Percentiles rank a stretch among this genome's conserved stretches.
phyloP scores from a whole-genome alignment of 2,329 filamentous ascomycete species.

The Penicillium frequentans region DNA sequence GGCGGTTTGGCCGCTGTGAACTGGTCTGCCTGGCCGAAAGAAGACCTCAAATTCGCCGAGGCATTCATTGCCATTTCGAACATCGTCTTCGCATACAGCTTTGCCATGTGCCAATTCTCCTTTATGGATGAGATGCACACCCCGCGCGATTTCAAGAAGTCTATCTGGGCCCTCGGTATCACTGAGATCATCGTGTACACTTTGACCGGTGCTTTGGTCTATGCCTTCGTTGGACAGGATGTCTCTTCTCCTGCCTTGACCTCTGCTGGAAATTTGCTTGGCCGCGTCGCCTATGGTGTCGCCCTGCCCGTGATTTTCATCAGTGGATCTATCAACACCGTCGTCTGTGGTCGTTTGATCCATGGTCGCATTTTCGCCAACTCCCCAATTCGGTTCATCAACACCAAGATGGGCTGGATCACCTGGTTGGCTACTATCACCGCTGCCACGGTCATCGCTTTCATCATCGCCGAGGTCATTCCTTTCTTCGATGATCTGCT shows the following conservation, averaged over 20 bases:
- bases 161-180: slow-evolving; percentile 9
- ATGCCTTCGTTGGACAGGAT: slow-evolving; percentile 8
- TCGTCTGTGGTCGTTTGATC: slow-evolving; percentile 8
- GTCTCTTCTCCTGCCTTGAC: slow-evolving; percentile 7
- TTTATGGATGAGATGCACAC: slow-evolving; percentile 9
- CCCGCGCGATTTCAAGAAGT: slow-evolving; percentile 7
- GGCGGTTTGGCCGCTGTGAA: slow-evolving; percentile 2
- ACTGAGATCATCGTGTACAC: slow-evolving; percentile 10
- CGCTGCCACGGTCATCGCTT: slow-evolving; percentile 7
- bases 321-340: slow-evolving; percentile 10
- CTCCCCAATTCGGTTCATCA: slow-evolving; percentile 9
- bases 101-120: slow-evolving; percentile 11
- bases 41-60: slow-evolving; percentile 3
- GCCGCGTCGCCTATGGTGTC: slow-evolving; percentile 5
- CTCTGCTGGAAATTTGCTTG: slow-evolving; percentile 6
- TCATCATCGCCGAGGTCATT: slow-evolving; percentile 10
- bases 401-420: slow-evolving; percentile 13
- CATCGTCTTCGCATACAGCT: slow-evolving; percentile 10
- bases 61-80: slow-evolving; percentile 8
- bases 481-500: slow-evolving; percentile 10
- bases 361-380: slow-evolving; percentile 11
- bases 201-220: slow-evolving; percentile 8
- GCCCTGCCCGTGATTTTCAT: slow-evolving; percentile 7
- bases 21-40: slow-evolving; percentile 10
- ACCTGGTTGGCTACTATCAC: slow-evolving; percentile 6